These are phyloP conservation scores for Ceratobasidium sp. DNA, from an alignment of 1,284 basidiomycete species.

Conservation along the genomic window DNA sequence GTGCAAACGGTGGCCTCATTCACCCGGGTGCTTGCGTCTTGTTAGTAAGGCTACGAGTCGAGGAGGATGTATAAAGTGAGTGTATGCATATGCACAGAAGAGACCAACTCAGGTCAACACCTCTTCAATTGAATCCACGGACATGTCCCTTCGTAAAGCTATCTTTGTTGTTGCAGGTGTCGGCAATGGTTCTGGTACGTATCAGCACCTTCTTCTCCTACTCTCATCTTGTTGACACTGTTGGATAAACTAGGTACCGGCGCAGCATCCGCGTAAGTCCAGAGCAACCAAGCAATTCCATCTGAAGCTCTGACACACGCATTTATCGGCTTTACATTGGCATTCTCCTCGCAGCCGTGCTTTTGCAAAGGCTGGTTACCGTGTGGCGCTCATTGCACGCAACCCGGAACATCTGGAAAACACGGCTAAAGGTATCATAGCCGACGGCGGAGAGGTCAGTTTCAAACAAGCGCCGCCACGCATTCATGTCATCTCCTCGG, in stretches of 20 bases:
- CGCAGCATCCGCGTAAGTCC: slow-evolving; percentile 65
- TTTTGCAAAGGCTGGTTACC: slow-evolving; percentile 58
- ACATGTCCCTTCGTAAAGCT: slow-evolving; percentile 46
- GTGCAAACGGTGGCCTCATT: neutral
- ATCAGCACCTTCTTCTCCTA: neutral
- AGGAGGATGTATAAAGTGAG: neutral
- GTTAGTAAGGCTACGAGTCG: neutral
- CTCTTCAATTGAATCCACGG: neutral
- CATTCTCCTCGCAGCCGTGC: slow-evolving; percentile 56
- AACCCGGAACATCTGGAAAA: slow-evolving; percentile 61
- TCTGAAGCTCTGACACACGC: neutral
- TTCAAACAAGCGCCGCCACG: neutral
- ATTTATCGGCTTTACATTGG: neutral
- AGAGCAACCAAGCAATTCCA: neutral
- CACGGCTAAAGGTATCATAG: slow-evolving; percentile 63
- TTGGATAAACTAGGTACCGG: slow-evolving; percentile 59
- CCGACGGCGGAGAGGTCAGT: slow-evolving; percentile 65
- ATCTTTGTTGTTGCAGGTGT: slow-evolving; percentile 63
- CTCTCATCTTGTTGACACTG: neutral
- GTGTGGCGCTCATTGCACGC: slow-evolving; percentile 71
- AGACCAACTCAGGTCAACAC: neutral
- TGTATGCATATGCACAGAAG: neutral
- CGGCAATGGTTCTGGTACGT: slow-evolving; percentile 56
- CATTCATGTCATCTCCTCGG: neutral
- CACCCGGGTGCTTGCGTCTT: neutral